Evolutionary conservation across 257 asterid genomes (phyloP).

Genomic region (Jacaranda mimosifolia): DNA sequence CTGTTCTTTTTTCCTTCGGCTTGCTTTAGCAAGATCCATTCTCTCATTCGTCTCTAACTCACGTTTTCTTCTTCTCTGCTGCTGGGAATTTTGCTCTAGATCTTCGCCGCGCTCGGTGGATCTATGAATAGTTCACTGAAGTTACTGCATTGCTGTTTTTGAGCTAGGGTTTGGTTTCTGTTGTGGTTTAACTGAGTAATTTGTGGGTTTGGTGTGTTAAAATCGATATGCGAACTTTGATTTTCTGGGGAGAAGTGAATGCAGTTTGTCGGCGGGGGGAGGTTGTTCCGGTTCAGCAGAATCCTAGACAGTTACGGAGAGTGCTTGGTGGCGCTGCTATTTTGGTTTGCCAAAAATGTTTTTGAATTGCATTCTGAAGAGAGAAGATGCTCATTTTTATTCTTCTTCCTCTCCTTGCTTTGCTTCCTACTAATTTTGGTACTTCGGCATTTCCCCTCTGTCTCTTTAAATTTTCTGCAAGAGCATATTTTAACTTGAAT

Average conservation of each 20-base stretch:
- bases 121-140: slow-evolving; percentile 33
- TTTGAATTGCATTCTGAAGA: slow-evolving; percentile 54
- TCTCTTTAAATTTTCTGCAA: not conserved
- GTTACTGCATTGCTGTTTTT: slow-evolving; percentile 46
- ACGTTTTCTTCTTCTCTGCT: not conserved
- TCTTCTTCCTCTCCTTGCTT: slow-evolving; percentile 67
- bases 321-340: slow-evolving; percentile 36
- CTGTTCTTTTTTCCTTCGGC: not conserved
- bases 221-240: slow-evolving; percentile 46
- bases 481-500: no score
- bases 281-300: slow-evolving; percentile 31
- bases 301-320: slow-evolving; percentile 50
- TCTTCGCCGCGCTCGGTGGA: slow-evolving; percentile 38
- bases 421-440: slow-evolving; percentile 70
- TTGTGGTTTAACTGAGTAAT: not conserved
- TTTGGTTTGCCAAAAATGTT: slow-evolving; percentile 62
- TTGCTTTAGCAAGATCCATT: slow-evolving; percentile 6
- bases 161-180: slow-evolving; percentile 37
- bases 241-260: slow-evolving; percentile 42
- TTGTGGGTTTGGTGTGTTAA: not conserved
- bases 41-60: not conserved
- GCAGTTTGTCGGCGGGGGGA: slow-evolving; percentile 40
- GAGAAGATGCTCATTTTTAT: slow-evolving; percentile 69
- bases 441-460: slow-evolving; percentile 13
- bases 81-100: slow-evolving; percentile 12